These are phyloP conservation scores for Blastobotrys illinoisensis DNA, from an alignment of 1,139 yeast species.

Conservation along the genomic window DNA sequence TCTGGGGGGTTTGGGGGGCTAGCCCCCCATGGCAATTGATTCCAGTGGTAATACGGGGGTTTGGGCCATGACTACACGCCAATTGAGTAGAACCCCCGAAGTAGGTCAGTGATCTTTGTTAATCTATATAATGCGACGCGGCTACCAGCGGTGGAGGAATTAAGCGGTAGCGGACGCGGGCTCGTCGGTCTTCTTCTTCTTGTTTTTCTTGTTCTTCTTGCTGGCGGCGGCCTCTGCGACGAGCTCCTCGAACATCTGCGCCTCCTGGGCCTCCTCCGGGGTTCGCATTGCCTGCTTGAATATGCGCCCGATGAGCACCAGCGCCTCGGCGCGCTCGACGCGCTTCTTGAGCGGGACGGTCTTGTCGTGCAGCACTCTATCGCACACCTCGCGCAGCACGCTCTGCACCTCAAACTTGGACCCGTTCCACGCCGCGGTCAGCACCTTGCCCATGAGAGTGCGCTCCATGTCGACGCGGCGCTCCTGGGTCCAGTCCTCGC, in stretches of 20 bases:
- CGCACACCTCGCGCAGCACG: slow-evolving; percentile 85
- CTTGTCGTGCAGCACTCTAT: slow-evolving; percentile 62
- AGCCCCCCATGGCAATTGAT: too few species aligned
- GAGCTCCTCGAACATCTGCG: slow-evolving; percentile 80
- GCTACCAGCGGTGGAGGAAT: background rate
- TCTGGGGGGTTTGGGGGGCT: too few species aligned
- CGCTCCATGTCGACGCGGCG: slow-evolving; percentile 84
- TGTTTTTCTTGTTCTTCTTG: slow-evolving; percentile 40
- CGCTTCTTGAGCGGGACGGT: slow-evolving; percentile 51
- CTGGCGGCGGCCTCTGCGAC: slow-evolving; percentile 89
- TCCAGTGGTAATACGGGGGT: too few species aligned
- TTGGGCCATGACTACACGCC: too few species aligned
- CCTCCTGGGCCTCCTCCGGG: slow-evolving; percentile 85
- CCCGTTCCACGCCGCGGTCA: slow-evolving; percentile 96
- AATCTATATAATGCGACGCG: too few species aligned
- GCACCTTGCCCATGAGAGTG: slow-evolving; percentile 78
- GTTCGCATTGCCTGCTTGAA: slow-evolving; percentile 65
- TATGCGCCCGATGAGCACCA: slow-evolving; percentile 67
- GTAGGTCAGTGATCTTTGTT: too few species aligned
- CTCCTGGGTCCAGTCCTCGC: slow-evolving; percentile 65
- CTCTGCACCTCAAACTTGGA: slow-evolving; percentile 84
- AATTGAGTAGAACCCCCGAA: too few species aligned
- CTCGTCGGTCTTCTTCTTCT: slow-evolving; percentile 2
- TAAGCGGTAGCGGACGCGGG: background rate
- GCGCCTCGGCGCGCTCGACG: slow-evolving; percentile 72